Evolutionary conservation across 108 stramenopile species (phyloP), one percentile per base, ranked within the genome.

Genomic region (Skeletonema menzelii): DNA sequence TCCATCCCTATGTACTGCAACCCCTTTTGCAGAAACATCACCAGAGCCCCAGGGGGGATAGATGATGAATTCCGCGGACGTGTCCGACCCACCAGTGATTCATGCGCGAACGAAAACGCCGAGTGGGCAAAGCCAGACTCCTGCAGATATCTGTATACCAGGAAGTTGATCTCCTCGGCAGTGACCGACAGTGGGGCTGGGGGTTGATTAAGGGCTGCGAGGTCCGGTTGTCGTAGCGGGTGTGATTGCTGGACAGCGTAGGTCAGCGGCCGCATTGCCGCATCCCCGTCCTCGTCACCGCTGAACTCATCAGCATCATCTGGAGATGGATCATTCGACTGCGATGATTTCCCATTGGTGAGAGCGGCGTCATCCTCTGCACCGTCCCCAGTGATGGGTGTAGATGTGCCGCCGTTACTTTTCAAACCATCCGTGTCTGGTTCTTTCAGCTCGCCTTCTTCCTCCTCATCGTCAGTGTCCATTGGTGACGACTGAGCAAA

Each of bases 91-190:
- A 97, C 76, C 79, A 96, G 87, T 17, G 93, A 94, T 73, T 98
- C 98, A 74, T 98, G 91, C 3, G 90, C 93, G 70, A 97, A 97
- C 7, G 97, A 95, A 67, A 97, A 98, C 8, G 96, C 90, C 5
- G 96, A 91, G 82, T 98, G 97, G 57, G 91, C 88, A 63, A 96
- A 98, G 2, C 97, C 97, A 53, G 83, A 87, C 62, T 94, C 93
- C 59, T 91, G 89, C 31, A 94, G 83, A 73, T 97, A 98, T 58
- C 98, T 86, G 74, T 95, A 97, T 5, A 98, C 82, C 0, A 98
- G 81, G 77, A 91, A 93, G 72, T 98, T 98, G 28, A 98, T 80
- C 73, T 98, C 98, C 65, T 98, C 98, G 57, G 90, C 89, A 34
- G 94, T 86, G 7, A 93, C 67, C 17, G 70, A 72, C 55, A 79